phyloP scores from a whole-genome alignment of 371 early-diverging fungal species.

The Syncephalastrum sp. region DNA sequence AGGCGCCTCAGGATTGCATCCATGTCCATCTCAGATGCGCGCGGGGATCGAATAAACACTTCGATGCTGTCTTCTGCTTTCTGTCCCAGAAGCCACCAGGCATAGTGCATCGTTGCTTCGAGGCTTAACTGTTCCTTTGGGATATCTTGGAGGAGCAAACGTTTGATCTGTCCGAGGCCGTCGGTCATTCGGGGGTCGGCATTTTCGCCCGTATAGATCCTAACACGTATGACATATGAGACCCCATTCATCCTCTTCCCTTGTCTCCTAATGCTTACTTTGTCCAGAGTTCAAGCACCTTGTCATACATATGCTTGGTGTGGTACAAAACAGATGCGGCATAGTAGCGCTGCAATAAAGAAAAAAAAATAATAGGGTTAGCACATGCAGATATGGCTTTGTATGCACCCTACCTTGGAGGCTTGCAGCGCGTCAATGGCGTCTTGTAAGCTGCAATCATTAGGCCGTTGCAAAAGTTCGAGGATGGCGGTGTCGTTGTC shows the following conservation, averaged over 20 bases:
- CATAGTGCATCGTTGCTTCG: conserved; percentile 52
- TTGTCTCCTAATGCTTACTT: conserved; percentile 38
- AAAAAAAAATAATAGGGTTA: conserved; percentile 10
- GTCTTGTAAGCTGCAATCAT: conserved; percentile 55
- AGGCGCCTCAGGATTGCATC: conserved; percentile 48
- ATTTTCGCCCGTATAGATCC: conserved; percentile 52
- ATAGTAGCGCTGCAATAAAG: conserved; percentile 49
- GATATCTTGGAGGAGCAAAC: conserved; percentile 33
- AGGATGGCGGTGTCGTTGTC: conserved; percentile 39
- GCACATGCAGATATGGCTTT: neutral
- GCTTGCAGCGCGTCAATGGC: conserved; percentile 43
- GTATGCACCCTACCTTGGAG: conserved; percentile 33
- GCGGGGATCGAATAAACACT: conserved; percentile 48
- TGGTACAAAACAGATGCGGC: conserved; percentile 66
- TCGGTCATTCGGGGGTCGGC: conserved; percentile 55
- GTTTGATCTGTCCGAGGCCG: conserved; percentile 50
- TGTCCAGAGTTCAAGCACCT: conserved; percentile 68
- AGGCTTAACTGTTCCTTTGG: conserved; percentile 30
- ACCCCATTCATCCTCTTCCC: neutral
- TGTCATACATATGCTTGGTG: conserved; percentile 45
- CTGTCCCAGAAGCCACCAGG: conserved; percentile 59
- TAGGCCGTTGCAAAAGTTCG: conserved; percentile 48
- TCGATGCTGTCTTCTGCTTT: conserved; percentile 50
- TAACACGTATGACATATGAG: conserved; percentile 13
- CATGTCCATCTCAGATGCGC: conserved; percentile 53